Conservation (phyloP, 192 early-diverging fungal species). For the Coemansia sp. region DNA sequence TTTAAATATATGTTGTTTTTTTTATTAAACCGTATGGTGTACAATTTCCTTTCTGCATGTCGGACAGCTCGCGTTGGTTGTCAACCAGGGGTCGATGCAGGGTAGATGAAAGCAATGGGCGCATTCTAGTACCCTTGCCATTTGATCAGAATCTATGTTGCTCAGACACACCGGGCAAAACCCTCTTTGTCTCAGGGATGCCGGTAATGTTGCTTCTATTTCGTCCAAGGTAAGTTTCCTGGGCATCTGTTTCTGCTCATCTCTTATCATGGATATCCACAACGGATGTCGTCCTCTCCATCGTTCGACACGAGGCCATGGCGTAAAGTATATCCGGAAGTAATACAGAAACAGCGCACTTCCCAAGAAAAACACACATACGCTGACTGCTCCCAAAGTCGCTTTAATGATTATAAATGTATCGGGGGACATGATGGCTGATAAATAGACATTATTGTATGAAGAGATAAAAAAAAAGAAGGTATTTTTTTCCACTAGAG, state of each 20-base stretch:
- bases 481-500: background rate
- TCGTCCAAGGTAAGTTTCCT: slow-evolving; percentile 12
- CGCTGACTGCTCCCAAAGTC: slow-evolving; percentile 24
- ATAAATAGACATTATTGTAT: background rate
- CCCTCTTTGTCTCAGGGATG: background rate
- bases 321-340: slow-evolving; percentile 25
- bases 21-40: background rate
- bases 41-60: slow-evolving; percentile 21
- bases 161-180: slow-evolving; percentile 33
- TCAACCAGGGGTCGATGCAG: slow-evolving; percentile 42
- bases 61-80: slow-evolving; percentile 24
- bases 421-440: slow-evolving; percentile 1
- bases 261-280: slow-evolving; percentile 6
- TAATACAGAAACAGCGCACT: slow-evolving; percentile 22
- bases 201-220: slow-evolving; percentile 26
- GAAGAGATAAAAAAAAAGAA: background rate
- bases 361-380: slow-evolving; percentile 21
- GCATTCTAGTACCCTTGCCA: slow-evolving; percentile 13
- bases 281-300: slow-evolving; percentile 5
- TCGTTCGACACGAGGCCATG: slow-evolving; percentile 13
- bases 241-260: background rate
- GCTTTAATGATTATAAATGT: slow-evolving; percentile 28
- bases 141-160: slow-evolving; percentile 1
- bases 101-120: slow-evolving; percentile 24
- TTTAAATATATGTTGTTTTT: slow-evolving; percentile 2